Evolutionary conservation across 2,329 filamentous ascomycete species (phyloP).

Genomic region (Fusarium continuum): DNA sequence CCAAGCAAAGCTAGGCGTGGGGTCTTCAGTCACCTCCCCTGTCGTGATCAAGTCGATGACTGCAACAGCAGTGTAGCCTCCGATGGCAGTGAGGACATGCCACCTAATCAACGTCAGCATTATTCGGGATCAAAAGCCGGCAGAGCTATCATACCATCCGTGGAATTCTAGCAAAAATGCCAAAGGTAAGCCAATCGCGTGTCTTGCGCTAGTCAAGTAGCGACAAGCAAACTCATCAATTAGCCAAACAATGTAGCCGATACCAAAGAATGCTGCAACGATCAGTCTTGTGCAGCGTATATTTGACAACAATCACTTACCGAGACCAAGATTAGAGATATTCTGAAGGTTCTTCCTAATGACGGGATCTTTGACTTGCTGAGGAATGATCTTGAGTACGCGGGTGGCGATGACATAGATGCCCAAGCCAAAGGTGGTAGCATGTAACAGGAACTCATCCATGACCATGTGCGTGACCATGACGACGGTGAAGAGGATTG

Average conservation of each 20-base stretch:
- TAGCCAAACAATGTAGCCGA: constrained; percentile 53
- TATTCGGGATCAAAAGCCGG: neutral
- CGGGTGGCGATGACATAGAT: constrained; percentile 49
- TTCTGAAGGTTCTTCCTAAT: constrained; percentile 33
- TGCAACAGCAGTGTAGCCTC: constrained; percentile 52
- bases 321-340: constrained; percentile 30
- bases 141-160: constrained; percentile 48
- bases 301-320: neutral
- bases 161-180: constrained; percentile 54
- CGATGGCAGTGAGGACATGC: constrained; percentile 54
- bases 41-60: constrained; percentile 51
- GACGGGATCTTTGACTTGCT: constrained; percentile 44
- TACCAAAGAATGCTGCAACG: constrained; percentile 45
- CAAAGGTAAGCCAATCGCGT: constrained; percentile 47
- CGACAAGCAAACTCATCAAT: constrained; percentile 50
- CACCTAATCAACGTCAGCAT: constrained; percentile 45
- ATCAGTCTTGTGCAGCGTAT: neutral
- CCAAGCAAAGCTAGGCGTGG: constrained; percentile 47
- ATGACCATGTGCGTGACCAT: constrained; percentile 55
- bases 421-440: constrained; percentile 47
- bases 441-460: constrained; percentile 55
- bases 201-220: constrained; percentile 40
- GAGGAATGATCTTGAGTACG: constrained; percentile 45
- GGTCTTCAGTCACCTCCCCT: constrained; percentile 45
- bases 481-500: constrained; percentile 43